phyloP scores from a whole-genome alignment of 129 eudicot species.

The Chrysanthemum makinoi region DNA sequence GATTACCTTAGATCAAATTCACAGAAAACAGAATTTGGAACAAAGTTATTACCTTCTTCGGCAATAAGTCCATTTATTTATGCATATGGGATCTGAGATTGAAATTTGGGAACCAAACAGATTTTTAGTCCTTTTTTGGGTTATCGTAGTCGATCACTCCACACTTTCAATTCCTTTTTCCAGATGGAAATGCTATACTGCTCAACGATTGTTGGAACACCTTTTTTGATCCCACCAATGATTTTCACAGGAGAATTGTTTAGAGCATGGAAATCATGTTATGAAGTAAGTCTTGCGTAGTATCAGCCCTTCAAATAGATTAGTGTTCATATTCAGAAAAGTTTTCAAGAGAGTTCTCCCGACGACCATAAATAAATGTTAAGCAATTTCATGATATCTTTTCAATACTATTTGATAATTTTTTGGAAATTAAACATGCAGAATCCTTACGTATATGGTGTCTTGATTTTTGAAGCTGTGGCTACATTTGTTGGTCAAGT shows the following conservation, averaged over 20 bases:
- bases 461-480: slow-evolving; percentile 80
- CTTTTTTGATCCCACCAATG: slow-evolving; percentile 92
- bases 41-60: not conserved
- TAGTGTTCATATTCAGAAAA: not conserved
- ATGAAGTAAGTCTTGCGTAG: slow-evolving; percentile 46
- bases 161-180: not conserved
- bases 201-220: slow-evolving; percentile 91
- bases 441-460: slow-evolving; percentile 89
- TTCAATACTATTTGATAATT: not conserved
- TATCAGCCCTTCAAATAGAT: not conserved
- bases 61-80: not conserved
- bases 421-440: slow-evolving; percentile 32
- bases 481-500: slow-evolving; percentile 86
- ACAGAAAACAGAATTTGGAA: too few species aligned
- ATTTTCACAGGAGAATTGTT: slow-evolving; percentile 82
- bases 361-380: not conserved
- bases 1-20: too few species aligned
- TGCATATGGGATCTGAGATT: not conserved
- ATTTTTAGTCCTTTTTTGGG: not conserved
- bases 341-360: slow-evolving; percentile 14
- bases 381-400: slow-evolving; percentile 11
- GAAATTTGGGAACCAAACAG: not conserved
- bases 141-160: slow-evolving; percentile 1
- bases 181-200: slow-evolving; percentile 98
- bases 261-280: slow-evolving; percentile 88